These are phyloP conservation scores for Thyridium curvatum DNA, from an alignment of 2,329 filamentous ascomycete genomes.

Conservation along the genomic window DNA sequence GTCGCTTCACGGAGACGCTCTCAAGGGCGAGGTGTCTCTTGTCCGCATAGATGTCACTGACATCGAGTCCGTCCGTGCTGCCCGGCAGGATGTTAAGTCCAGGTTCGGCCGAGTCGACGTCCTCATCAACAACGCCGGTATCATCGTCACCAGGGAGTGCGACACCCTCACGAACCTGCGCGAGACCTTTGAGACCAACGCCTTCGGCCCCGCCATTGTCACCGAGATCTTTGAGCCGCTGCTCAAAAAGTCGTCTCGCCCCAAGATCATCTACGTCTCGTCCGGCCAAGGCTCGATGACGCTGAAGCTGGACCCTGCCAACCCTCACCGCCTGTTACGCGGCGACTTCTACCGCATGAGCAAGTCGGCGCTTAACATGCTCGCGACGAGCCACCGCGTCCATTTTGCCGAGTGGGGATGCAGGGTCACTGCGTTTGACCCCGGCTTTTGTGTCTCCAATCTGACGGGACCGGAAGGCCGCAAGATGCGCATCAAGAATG, in stretches of 20 bases:
- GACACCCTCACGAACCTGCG: constrained; percentile 47
- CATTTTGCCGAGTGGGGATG: constrained; percentile 19
- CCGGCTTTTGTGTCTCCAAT: constrained; percentile 24
- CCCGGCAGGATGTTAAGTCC: constrained; percentile 43
- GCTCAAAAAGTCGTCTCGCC: constrained; percentile 17
- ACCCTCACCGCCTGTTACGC: constrained; percentile 7
- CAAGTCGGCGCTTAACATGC: constrained; percentile 30
- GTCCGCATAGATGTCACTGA: constrained; percentile 53
- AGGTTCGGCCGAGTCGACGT: constrained; percentile 47
- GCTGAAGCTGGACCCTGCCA: constrained; percentile 13
- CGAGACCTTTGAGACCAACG: constrained; percentile 37
- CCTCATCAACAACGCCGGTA: constrained; percentile 54
- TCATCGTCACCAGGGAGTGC: constrained; percentile 40
- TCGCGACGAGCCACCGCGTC: constrained; percentile 19
- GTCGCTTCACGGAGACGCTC: constrained; percentile 35
- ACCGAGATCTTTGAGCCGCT: constrained; percentile 23
- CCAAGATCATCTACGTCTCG: constrained; percentile 25
- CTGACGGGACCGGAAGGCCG: constrained; percentile 19
- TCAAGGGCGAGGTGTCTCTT: constrained; percentile 48
- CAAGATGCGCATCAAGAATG: constrained; percentile 14
- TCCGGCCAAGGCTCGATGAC: constrained; percentile 23
- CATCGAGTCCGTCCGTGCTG: constrained; percentile 47
- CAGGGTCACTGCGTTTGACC: constrained; percentile 24
- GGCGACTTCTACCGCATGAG: constrained; percentile 23
- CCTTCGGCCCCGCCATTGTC: constrained; percentile 18